These are phyloP conservation scores for Elongisporangium anandrum DNA, from an alignment of 352 stramenopile species.

Conservation along the genomic window DNA sequence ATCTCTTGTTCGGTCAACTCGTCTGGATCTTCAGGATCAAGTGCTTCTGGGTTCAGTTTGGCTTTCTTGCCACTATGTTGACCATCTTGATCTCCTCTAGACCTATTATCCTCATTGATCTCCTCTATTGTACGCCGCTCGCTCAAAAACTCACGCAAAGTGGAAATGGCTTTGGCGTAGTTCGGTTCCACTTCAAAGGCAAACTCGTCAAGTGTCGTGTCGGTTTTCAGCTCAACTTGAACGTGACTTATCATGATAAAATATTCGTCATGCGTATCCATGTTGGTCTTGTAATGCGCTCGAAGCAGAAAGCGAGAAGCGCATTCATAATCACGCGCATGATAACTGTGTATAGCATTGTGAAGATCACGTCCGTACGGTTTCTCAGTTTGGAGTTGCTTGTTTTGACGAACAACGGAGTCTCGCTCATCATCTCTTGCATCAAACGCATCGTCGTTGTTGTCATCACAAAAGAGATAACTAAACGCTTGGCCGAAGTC, in stretches of 20 bases:
- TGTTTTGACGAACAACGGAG: slow-evolving; percentile 1
- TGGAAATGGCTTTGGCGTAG: slow-evolving; percentile 8
- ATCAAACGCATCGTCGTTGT: slow-evolving; percentile 4
- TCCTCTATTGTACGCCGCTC: slow-evolving; percentile 25
- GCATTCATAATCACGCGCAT: slow-evolving; percentile 10
- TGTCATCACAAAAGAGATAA: slow-evolving; percentile 7
- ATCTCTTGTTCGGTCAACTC: slow-evolving; percentile 7
- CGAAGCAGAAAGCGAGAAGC: slow-evolving; percentile 28
- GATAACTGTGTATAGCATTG: slow-evolving; percentile 14
- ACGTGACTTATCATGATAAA: slow-evolving; percentile 36
- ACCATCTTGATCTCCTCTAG: background rate
- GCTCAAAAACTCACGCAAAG: slow-evolving; percentile 33
- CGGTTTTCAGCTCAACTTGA: slow-evolving; percentile 16
- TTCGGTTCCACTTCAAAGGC: background rate
- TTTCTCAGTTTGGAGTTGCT: slow-evolving; percentile 2
- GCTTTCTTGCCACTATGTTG: background rate
- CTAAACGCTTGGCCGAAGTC: slow-evolving; percentile 20
- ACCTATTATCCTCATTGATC: slow-evolving; percentile 4
- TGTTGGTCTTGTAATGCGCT: slow-evolving; percentile 42
- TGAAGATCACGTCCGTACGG: slow-evolving; percentile 14
- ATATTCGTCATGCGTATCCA: slow-evolving; percentile 54
- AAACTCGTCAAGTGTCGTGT: background rate
- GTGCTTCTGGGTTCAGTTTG: background rate
- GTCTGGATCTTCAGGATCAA: slow-evolving; percentile 11
- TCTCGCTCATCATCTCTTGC: background rate